Evolutionary conservation across 768 basidiomycete species (phyloP), one percentile per base, ranked within the genome.

Genomic region (Russula abietina): DNA sequence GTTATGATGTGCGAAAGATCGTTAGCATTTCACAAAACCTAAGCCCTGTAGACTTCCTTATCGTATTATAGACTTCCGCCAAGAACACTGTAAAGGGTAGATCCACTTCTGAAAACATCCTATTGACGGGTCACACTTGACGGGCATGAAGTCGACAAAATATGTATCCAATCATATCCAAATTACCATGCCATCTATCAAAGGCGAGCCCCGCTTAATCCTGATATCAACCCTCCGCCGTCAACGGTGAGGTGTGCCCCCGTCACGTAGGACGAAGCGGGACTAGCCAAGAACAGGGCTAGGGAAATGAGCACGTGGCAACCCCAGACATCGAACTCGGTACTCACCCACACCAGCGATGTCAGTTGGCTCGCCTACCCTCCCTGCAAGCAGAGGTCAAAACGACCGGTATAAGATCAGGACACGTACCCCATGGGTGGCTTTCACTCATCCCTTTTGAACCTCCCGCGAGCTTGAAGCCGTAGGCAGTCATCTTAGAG

Each of bases 401-500:
- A 51, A 28, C 38, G 39, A 19, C 16, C 14, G n/a, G 28, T 22
- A 12, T 56, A 48, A 33, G 22, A 51, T 51, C 56, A 55, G 9
- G 12, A 56, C 48, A 65, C 73, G 14, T 67, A 85, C 89, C 87
- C 69, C 84, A 84, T 26, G 89, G 89, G 62, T 91, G 88, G 19
- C 68, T 70, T 1, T 76, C 70, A 43, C 76, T 77, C 62, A 89
- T 80, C 9, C 69, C 74, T 26, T 81, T 50, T 9, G 51, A 79
- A 61, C 82, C 81, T 8, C 87, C 85, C 3, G 73, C 73, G 2
- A 70, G 77, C 67, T 83, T 81, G 66, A 90, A 74, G 3, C 84
- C 87, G 55, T 77, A 90, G 0, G 87, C 83, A 1, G 91, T 92
- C 90, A 93, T 92, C 75, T 87, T 91, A 51, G 87, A 88, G 0